These are phyloP conservation scores for Microsporum audouinii DNA, from an alignment of 2,329 filamentous ascomycete species.

Conservation along the genomic window DNA sequence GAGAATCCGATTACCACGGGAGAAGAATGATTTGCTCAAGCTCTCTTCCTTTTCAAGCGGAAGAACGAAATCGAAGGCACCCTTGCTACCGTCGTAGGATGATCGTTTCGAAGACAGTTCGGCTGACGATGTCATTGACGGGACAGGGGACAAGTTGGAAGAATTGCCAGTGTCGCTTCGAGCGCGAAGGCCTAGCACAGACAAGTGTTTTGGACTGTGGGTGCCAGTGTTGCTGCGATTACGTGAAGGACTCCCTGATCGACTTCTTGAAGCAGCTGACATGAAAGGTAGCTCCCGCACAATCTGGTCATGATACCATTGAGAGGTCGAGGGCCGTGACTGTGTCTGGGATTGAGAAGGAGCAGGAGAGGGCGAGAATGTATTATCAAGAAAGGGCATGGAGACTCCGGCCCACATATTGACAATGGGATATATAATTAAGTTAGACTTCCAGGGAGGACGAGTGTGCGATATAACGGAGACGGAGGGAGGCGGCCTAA, in stretches of 20 bases:
- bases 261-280: conserved; percentile 10
- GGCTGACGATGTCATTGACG: conserved; percentile 29
- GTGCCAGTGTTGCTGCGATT: conserved; percentile 15
- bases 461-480: background rate
- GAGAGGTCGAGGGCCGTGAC: conserved; percentile 6
- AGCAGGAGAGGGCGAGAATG: conserved; percentile 1
- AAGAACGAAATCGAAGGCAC: conserved; percentile 20
- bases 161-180: conserved; percentile 38
- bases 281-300: conserved; percentile 10
- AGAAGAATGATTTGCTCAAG: conserved; percentile 31
- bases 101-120: conserved; percentile 23
- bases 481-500: background rate
- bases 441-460: conserved; percentile 6
- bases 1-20: conserved; percentile 37
- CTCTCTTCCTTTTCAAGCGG: conserved; percentile 26
- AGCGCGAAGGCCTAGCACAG: conserved; percentile 31
- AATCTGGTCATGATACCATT: conserved; percentile 13
- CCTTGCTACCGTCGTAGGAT: conserved; percentile 25
- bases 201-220: conserved; percentile 30
- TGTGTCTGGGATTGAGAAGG: conserved; percentile 6
- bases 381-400: conserved; percentile 9
- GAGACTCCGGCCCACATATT: background rate
- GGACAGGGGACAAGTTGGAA: conserved; percentile 35
- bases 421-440: conserved; percentile 1
- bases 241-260: conserved; percentile 9